Base-by-base conservation (phyloP, 2,329 filamentous ascomycete species). In the Colletotrichum sidae region DNA sequence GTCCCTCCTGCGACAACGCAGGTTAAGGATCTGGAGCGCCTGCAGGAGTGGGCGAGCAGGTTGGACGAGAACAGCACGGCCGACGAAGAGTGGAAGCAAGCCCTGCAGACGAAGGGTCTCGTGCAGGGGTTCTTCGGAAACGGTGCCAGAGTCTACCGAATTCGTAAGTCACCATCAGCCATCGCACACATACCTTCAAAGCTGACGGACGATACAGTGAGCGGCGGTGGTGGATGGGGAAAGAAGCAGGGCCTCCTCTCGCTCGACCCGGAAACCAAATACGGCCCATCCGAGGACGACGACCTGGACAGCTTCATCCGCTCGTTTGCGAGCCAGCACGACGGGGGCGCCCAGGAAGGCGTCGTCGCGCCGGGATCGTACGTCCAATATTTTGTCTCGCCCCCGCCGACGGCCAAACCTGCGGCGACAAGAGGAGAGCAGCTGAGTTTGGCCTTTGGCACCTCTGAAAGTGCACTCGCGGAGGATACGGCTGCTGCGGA, bases 191-290 rank as follows among this genome's bases (percentile, higher is more conserved):
- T 25, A 9, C 38, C 34, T 17, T 6, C 11, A 49, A 4, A n/a
- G 38, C 58, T 55, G 55, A 50, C 68, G 51, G 11, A 12, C 47
- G 37, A 38, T 57, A 77, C 81, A 84, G 86, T 94, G 68, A 94
- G 92, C 71, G 93, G 93, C 5, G 93, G 93, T 50, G 93, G 93
- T 46, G 93, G 93, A 17, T 96, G 93, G 93, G 93, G 93, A 13
- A 82, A 86, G 60, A 96, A 95, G 75, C 88, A 91, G 71, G 93
- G 93, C 0, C 80, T 96, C 0, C 79, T 96, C 3, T 93, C 92
- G 6, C 82, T 96, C 4, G 92, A 96, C 72, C 92, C 93, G 4
- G 85, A 92, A 69, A 84, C 81, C 13, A 81, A 75, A 17, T 86
- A 86, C 70, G 79, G 78, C n/a, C 73, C 81, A 8, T 55, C 78